Conservation (phyloP, 352 stramenopile genomes). For the Globisporangium okanoganense region DNA sequence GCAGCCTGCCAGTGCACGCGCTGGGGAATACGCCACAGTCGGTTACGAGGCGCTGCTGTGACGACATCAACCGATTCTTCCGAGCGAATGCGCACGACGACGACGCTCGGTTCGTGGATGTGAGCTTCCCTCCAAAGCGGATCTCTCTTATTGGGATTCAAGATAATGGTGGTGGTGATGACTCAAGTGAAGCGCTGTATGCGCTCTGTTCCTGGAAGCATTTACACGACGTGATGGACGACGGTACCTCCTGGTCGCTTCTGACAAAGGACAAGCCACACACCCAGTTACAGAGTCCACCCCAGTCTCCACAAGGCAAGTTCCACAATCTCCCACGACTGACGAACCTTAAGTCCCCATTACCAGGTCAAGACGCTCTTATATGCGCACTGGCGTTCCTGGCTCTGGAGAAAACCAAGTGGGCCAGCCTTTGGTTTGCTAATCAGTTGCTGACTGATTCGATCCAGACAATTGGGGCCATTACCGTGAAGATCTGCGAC, state of each 20-base stretch:
- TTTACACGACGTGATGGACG: conserved; percentile 19
- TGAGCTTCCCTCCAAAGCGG: conserved; percentile 20
- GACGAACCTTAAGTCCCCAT: conserved; percentile 15
- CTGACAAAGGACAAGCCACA: background rate
- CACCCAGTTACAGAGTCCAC: background rate
- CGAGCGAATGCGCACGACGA: background rate
- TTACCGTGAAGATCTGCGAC: conserved; percentile 26
- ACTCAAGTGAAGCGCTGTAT: background rate
- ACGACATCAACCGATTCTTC: conserved; percentile 41
- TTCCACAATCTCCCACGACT: background rate
- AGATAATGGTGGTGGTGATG: background rate
- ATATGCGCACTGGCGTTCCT: conserved; percentile 28
- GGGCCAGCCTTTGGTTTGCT: conserved; percentile 22
- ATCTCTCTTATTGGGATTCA: background rate
- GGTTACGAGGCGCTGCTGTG: conserved; percentile 16
- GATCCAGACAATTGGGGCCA: background rate
- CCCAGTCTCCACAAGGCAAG: background rate
- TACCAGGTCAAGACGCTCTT: conserved; percentile 32
- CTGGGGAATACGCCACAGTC: conserved; percentile 2
- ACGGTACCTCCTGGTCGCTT: conserved; percentile 23
- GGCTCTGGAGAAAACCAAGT: conserved; percentile 16
- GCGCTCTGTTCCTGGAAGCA: conserved; percentile 27
- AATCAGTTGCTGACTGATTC: background rate
- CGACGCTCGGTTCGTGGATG: conserved; percentile 33
- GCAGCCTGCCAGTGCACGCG: conserved; percentile 8